These are phyloP conservation scores for Sclerotinia spermophila DNA, from an alignment of 2,329 filamentous ascomycete species.

Conservation along the genomic window DNA sequence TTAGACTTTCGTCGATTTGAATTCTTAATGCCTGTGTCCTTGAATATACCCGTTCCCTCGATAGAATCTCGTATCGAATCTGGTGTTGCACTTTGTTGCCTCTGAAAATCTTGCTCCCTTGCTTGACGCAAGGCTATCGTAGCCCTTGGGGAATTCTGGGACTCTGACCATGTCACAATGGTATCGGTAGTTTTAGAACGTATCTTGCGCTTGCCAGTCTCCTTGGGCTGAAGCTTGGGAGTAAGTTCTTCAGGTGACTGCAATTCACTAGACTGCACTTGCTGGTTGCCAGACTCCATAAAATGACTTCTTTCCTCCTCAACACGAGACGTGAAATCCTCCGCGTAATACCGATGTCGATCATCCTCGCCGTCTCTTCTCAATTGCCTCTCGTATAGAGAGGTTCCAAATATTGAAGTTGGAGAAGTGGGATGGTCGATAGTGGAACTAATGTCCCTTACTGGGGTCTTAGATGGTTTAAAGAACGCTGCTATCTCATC, in stretches of 20 bases:
- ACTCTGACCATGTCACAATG: conserved; percentile 33
- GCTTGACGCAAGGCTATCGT: neutral
- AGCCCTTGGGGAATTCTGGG: conserved; percentile 23
- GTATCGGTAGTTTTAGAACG: conserved; percentile 24
- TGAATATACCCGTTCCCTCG: conserved; percentile 32
- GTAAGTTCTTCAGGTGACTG: neutral
- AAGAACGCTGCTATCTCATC: conserved; percentile 36
- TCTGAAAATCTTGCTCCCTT: neutral
- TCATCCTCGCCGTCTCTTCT: neutral
- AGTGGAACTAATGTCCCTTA: conserved; percentile 21
- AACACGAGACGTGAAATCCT: neutral
- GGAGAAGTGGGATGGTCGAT: conserved; percentile 2
- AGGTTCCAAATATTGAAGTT: neutral
- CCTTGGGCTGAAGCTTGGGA: neutral
- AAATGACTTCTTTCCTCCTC: neutral
- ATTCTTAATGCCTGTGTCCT: conserved; percentile 29
- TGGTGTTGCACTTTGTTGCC: conserved; percentile 27
- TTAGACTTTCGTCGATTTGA: neutral
- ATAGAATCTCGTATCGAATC: conserved; percentile 28
- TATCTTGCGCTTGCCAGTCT: conserved; percentile 4
- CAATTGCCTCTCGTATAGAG: conserved; percentile 10
- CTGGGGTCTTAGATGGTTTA: conserved; percentile 24
- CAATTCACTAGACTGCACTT: neutral
- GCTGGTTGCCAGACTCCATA: neutral
- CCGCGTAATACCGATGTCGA: neutral